These are phyloP conservation scores for Fusarium subtropicale DNA, from an alignment of 2,329 filamentous ascomycete species.

Conservation along the genomic window DNA sequence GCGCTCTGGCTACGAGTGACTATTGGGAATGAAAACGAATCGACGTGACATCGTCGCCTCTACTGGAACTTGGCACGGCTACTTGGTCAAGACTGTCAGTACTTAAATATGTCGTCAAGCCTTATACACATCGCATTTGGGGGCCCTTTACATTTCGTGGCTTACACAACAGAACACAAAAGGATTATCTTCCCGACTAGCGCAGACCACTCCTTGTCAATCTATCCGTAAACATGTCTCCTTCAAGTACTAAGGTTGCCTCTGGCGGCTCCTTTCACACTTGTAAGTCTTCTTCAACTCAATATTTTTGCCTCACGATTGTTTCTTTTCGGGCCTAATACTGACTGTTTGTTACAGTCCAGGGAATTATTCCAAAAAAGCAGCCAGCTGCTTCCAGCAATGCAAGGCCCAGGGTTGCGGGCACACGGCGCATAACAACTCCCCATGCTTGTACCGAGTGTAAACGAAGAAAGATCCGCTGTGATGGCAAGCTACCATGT, in stretches of 20 bases:
- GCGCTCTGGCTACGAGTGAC: slow-evolving; percentile 3
- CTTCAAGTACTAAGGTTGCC: slow-evolving; percentile 60
- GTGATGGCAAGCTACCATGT: slow-evolving; percentile 84
- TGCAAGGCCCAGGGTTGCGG: slow-evolving; percentile 55
- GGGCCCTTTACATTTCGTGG: slow-evolving; percentile 34
- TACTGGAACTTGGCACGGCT: slow-evolving; percentile 26
- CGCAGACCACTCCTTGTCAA: slow-evolving; percentile 29
- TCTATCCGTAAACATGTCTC: slow-evolving; percentile 48
- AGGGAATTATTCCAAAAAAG: slow-evolving; percentile 65
- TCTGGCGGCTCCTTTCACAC: slow-evolving; percentile 54
- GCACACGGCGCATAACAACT: slow-evolving; percentile 64
- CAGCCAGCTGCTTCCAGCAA: slow-evolving; percentile 53
- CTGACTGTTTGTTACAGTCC: slow-evolving; percentile 52
- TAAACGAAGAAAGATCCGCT: slow-evolving; percentile 84
- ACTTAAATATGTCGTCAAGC: slow-evolving; percentile 38
- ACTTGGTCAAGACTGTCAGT: slow-evolving; percentile 28
- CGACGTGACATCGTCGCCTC: slow-evolving; percentile 31
- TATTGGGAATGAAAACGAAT: background rate
- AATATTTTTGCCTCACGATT: background rate
- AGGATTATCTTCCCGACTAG: slow-evolving; percentile 26
- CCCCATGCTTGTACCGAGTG: slow-evolving; percentile 79
- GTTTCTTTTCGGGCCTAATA: slow-evolving; percentile 15
- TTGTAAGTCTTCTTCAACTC: slow-evolving; percentile 33
- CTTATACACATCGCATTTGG: slow-evolving; percentile 29
- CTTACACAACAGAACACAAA: slow-evolving; percentile 17